Evolutionary conservation across 1,284 basidiomycete genomes (phyloP).

Genomic region (Ganoderma sinense): DNA sequence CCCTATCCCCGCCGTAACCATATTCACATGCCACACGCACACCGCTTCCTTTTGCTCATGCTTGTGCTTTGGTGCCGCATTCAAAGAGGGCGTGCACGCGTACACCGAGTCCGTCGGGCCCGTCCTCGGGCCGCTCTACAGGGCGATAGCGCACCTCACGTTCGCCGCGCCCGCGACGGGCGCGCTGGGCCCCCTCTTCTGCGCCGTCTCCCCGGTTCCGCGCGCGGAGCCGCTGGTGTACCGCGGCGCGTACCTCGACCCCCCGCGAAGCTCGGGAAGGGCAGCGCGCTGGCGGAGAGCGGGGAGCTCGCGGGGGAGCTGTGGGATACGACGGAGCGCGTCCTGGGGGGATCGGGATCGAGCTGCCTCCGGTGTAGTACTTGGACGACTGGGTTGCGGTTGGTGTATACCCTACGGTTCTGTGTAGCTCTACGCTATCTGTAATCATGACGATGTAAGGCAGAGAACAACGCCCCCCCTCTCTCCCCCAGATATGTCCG

Average conservation of each 20-base stretch:
- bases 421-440: background rate
- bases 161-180: slow-evolving; percentile 49
- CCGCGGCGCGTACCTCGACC: background rate
- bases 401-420: too few relatives aligned
- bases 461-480: too few relatives aligned
- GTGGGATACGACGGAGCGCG: background rate
- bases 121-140: slow-evolving; percentile 31
- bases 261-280: background rate
- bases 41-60: too few relatives aligned
- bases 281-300: background rate
- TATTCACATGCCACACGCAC: too few relatives aligned
- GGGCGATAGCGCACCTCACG: slow-evolving; percentile 39
- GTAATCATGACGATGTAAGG: too few relatives aligned
- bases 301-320: background rate
- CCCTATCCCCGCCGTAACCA: too few relatives aligned
- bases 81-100: slow-evolving; percentile 33
- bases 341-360: background rate
- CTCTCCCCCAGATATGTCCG: background rate
- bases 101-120: slow-evolving; percentile 28
- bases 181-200: slow-evolving; percentile 47
- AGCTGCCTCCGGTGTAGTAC: background rate
- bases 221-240: background rate
- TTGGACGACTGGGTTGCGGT: too few relatives aligned
- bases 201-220: background rate
- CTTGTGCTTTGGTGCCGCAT: too few relatives aligned